Percentiles rank a stretch among this genome's conserved stretches.
These are phyloP conservation scores for Urtica urens DNA, from an alignment of 306 rosid species.

Conservation along the genomic window DNA sequence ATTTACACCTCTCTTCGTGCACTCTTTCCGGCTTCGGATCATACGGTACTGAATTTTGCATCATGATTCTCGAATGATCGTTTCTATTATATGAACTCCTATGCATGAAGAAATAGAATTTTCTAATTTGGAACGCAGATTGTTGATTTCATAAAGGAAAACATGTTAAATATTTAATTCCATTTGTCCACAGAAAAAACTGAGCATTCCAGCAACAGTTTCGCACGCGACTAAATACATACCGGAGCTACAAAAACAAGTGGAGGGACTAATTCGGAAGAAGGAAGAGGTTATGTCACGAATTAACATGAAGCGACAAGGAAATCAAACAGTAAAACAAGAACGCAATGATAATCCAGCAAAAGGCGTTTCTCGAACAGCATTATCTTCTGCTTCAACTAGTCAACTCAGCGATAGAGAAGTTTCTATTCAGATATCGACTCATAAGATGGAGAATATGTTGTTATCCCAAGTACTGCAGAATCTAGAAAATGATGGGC, in stretches of 20 bases:
- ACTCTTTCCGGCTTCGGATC: conserved; percentile 43
- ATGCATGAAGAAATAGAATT: too few relatives aligned
- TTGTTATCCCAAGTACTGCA: conserved; percentile 33
- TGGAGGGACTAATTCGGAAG: conserved; percentile 31
- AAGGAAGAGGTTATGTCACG: conserved; percentile 33
- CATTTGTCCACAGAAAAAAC: conserved; percentile 55
- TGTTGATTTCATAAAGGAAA: too few relatives aligned
- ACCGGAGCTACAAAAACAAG: conserved; percentile 49
- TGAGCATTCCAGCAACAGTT: conserved; percentile 52
- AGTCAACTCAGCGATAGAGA: conserved; percentile 38
- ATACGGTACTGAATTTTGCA: conserved; percentile 48
- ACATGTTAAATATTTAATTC: too few relatives aligned
- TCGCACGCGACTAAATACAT: conserved; percentile 42
- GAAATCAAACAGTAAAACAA: background rate
- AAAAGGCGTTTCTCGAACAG: conserved; percentile 5
- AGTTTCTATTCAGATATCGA: conserved; percentile 41
- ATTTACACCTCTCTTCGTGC: conserved; percentile 60
- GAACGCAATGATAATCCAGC: background rate
- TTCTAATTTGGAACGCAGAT: too few relatives aligned
- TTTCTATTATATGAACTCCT: too few relatives aligned
- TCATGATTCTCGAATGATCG: too few relatives aligned
- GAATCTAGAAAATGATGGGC: conserved; percentile 38
- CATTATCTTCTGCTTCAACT: conserved; percentile 33
- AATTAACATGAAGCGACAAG: too few relatives aligned
- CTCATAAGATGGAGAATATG: conserved; percentile 11